phyloP scores from a whole-genome alignment of 2,329 filamentous ascomycete species.

The Venturia pyrina region DNA sequence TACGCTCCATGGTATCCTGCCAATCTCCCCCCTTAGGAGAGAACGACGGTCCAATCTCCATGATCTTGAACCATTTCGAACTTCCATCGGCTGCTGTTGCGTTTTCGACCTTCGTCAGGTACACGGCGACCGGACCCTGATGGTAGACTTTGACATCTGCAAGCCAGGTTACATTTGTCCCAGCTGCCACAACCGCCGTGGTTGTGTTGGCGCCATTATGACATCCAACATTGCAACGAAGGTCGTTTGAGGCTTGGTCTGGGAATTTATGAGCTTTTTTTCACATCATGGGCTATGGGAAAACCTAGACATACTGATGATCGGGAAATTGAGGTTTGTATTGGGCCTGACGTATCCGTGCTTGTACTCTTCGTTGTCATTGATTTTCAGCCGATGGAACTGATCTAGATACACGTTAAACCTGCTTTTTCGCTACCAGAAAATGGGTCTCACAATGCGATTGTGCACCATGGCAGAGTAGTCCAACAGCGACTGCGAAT shows the following conservation, averaged over 20 bases:
- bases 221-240: slow-evolving; percentile 28
- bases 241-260: slow-evolving; percentile 14
- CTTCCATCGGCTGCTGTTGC: slow-evolving; percentile 26
- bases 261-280: background rate
- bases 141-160: slow-evolving; percentile 29
- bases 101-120: slow-evolving; percentile 27
- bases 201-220: slow-evolving; percentile 20
- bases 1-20: background rate
- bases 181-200: slow-evolving; percentile 26
- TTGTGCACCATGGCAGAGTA: background rate
- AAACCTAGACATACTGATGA: slow-evolving; percentile 17
- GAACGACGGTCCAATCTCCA: slow-evolving; percentile 23
- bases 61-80: slow-evolving; percentile 29
- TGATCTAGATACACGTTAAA: slow-evolving; percentile 21
- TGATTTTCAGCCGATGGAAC: slow-evolving; percentile 28
- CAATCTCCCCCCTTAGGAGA: slow-evolving; percentile 12
- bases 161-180: slow-evolving; percentile 25
- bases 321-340: slow-evolving; percentile 28
- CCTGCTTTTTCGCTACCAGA: background rate
- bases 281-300: background rate
- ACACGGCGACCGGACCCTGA: slow-evolving; percentile 21
- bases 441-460: background rate
- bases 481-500: background rate
- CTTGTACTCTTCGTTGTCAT: slow-evolving; percentile 23
- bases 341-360: slow-evolving; percentile 29